A percentile compares a stretch with the other conserved stretches of the same genome.
These are phyloP conservation scores for Naganishia kalamii DNA, from an alignment of 768 basidiomycete genomes.

Conservation along the genomic window DNA sequence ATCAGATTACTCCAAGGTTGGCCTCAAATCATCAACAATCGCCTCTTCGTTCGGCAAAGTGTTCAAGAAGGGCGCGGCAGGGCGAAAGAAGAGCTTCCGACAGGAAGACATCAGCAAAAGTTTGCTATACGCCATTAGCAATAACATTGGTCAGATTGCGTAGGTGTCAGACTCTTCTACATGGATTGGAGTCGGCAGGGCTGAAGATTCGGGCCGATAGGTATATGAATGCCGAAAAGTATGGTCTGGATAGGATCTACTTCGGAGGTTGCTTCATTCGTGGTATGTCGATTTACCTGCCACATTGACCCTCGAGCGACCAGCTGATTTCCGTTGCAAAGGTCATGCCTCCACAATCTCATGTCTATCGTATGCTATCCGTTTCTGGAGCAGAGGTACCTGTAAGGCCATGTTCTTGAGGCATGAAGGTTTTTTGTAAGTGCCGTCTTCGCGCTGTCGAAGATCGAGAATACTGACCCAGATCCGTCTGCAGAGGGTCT, in stretches of 20 bases:
- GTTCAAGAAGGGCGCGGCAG: constrained; percentile 63
- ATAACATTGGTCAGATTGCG: constrained; percentile 99
- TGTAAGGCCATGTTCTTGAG: constrained; percentile 93
- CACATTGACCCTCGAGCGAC: neutral
- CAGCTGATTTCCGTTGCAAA: constrained; percentile 36
- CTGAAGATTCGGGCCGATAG: constrained; percentile 48
- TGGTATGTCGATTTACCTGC: constrained; percentile 53
- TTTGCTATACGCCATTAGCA: constrained; percentile 89
- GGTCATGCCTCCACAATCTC: constrained; percentile 92
- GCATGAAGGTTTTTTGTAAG: constrained; percentile 95
- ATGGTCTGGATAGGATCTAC: constrained; percentile 90
- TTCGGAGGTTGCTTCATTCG: constrained; percentile 99
- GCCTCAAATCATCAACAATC: constrained; percentile 95
- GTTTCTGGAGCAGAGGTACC: constrained; percentile 98
- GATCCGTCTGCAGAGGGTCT: constrained; percentile 58
- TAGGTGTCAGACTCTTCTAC: too few relatives aligned
- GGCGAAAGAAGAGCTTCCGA: constrained; percentile 66
- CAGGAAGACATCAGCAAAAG: constrained; percentile 92
- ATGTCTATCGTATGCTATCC: constrained; percentile 95
- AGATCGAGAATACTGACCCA: neutral
- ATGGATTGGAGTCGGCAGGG: constrained; percentile 23
- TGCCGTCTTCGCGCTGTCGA: constrained; percentile 28
- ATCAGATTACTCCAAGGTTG: constrained; percentile 90
- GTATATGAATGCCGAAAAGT: constrained; percentile 99
- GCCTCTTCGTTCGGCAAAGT: constrained; percentile 98